Conservation (phyloP, 495 filamentous ascomycete species). For the Xylaria scruposa region DNA sequence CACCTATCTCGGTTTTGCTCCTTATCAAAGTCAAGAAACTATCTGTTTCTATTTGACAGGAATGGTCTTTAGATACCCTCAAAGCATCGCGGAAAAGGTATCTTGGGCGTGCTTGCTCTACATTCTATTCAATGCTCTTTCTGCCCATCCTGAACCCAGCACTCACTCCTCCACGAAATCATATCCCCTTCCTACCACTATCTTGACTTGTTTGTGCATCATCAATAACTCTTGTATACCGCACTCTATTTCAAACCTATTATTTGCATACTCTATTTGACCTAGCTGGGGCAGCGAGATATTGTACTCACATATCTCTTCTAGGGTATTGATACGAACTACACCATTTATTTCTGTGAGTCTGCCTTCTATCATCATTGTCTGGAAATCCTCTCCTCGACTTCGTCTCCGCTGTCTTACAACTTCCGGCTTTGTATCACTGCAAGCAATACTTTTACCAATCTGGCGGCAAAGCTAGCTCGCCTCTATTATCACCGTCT, state of each 20-base stretch:
- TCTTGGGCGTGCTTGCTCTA: not conserved
- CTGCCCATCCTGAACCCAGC: not conserved
- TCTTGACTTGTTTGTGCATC: not conserved
- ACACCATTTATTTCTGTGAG: not conserved
- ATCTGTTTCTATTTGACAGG: not conserved
- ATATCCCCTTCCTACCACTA: not conserved
- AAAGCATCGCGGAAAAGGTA: not conserved
- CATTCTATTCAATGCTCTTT: not conserved
- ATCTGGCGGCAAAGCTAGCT: not conserved
- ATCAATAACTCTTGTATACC: not conserved
- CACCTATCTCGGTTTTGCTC: not conserved
- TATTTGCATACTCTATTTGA: not conserved
- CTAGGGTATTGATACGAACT: not conserved
- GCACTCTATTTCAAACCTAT: not conserved
- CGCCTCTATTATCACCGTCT: not conserved
- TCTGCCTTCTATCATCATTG: not conserved
- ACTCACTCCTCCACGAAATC: not conserved
- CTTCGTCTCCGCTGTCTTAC: not conserved
- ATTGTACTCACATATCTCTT: not conserved
- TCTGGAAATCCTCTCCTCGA: not conserved
- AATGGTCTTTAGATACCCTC: not conserved
- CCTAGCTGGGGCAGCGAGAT: not conserved
- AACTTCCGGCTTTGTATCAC: too few species aligned
- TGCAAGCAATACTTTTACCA: not conserved
- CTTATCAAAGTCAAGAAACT: not conserved